phyloP scores from a whole-genome alignment of 108 stramenopile genomes.

The Stephanodiscus minutulus region DNA sequence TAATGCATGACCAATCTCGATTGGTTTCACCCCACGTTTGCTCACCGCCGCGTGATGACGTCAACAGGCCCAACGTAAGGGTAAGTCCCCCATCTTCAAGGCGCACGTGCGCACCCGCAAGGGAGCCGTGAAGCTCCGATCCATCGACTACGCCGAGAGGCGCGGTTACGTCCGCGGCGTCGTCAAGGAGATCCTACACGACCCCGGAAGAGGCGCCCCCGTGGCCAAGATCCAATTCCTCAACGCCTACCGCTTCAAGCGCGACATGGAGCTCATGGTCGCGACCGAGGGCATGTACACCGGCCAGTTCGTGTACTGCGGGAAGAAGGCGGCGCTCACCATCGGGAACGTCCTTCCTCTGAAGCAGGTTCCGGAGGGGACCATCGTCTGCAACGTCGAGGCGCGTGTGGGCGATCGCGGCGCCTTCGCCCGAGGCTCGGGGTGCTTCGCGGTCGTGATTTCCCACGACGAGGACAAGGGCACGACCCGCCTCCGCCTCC shows the following conservation, averaged over 20 bases:
- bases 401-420: slow-evolving; percentile 95
- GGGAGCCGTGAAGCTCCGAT: slow-evolving; percentile 97
- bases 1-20: slow-evolving; percentile 38
- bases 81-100: slow-evolving; percentile 96
- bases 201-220: slow-evolving; percentile 98
- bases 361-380: slow-evolving; percentile 95
- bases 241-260: slow-evolving; percentile 97
- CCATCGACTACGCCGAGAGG: slow-evolving; percentile 96
- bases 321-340: slow-evolving; percentile 96
- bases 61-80: slow-evolving; percentile 91
- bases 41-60: no score
- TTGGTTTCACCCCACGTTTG: slow-evolving; percentile 4
- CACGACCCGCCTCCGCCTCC: slow-evolving; percentile 97
- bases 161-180: slow-evolving; percentile 98
- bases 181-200: slow-evolving; percentile 98
- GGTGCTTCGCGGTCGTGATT: slow-evolving; percentile 97
- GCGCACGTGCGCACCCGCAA: slow-evolving; percentile 96
- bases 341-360: slow-evolving; percentile 98
- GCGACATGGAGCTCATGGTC: slow-evolving; percentile 92
- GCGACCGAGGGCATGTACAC: slow-evolving; percentile 99
- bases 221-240: slow-evolving; percentile 97
- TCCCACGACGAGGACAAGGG: slow-evolving; percentile 99
- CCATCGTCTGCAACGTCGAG: slow-evolving; percentile 99
- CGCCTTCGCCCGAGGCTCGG: slow-evolving; percentile 94
- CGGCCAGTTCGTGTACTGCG: slow-evolving; percentile 99